Conservation (phyloP, 805 yeast genomes). For the Myxozyma udenii region DNA sequence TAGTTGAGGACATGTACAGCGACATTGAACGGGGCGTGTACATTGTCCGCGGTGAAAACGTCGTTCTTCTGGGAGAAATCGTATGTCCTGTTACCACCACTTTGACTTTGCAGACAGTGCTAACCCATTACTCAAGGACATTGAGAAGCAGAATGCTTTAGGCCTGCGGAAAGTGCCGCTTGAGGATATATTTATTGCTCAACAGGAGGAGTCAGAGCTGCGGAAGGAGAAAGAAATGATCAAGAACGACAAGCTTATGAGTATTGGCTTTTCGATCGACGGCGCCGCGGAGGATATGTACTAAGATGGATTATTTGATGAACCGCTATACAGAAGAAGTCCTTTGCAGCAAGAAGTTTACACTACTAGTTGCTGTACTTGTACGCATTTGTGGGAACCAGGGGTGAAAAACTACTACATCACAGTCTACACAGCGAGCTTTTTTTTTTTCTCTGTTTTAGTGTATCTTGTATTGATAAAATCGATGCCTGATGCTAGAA, state of each 20-base stretch:
- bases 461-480: too few relatives aligned
- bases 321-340: background rate
- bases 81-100: constrained; percentile 37
- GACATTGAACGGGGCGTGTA: constrained; percentile 77
- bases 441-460: too few relatives aligned
- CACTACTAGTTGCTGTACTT: background rate
- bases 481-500: too few relatives aligned
- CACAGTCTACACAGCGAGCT: too few relatives aligned
- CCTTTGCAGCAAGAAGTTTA: background rate
- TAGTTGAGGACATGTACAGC: constrained; percentile 58
- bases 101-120: background rate
- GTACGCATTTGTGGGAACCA: background rate
- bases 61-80: constrained; percentile 88
- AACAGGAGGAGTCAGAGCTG: constrained; percentile 14
- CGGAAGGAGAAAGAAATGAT: constrained; percentile 9
- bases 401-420: background rate
- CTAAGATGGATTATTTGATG: background rate
- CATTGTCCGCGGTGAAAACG: constrained; percentile 93
- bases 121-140: constrained; percentile 7
- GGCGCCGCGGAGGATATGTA: constrained; percentile 25
- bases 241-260: constrained; percentile 10
- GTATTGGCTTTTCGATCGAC: constrained; percentile 23
- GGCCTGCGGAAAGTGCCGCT: constrained; percentile 13
- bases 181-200: constrained; percentile 18
- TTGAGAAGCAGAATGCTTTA: constrained; percentile 8